Percentiles rank a stretch among this genome's conserved stretches.
phyloP scores from a whole-genome alignment of 805 yeast genomes.

The Ogataea naganishii region DNA sequence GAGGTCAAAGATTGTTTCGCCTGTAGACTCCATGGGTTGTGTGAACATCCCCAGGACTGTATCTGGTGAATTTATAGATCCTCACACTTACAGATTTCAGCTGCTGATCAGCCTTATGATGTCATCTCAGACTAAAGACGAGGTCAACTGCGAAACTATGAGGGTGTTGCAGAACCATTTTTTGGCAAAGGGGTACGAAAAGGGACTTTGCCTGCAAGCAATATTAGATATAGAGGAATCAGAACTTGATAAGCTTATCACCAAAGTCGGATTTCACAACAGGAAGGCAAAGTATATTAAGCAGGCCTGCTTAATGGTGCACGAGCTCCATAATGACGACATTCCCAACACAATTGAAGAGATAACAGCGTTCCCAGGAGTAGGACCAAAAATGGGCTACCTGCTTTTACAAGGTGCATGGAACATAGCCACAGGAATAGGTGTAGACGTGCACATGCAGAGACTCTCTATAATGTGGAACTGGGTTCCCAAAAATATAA shows the following conservation, averaged over 20 bases:
- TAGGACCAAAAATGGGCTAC: conserved; percentile 94
- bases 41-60: conserved; percentile 45
- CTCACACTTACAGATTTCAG: conserved; percentile 54
- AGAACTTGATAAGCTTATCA: conserved; percentile 58
- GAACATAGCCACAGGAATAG: conserved; percentile 73
- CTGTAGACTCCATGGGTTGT: conserved; percentile 88
- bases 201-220: conserved; percentile 54
- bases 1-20: conserved; percentile 62
- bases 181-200: conserved; percentile 24
- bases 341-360: conserved; percentile 66
- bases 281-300: conserved; percentile 69
- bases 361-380: conserved; percentile 71
- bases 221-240: conserved; percentile 39
- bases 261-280: conserved; percentile 79
- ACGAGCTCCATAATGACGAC: conserved; percentile 47
- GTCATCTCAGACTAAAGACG: conserved; percentile 89
- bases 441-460: conserved; percentile 89
- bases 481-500: conserved; percentile 52
- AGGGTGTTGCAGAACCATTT: conserved; percentile 43
- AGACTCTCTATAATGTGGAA: conserved; percentile 72
- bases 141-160: conserved; percentile 71
- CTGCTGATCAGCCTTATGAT: conserved; percentile 74
- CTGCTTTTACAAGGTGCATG: conserved; percentile 76
- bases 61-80: conserved; percentile 24
- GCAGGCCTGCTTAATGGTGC: conserved; percentile 45